These are phyloP conservation scores for Aspergillus sp. DNA, from an alignment of 2,329 filamentous ascomycete species.

Conservation along the genomic window DNA sequence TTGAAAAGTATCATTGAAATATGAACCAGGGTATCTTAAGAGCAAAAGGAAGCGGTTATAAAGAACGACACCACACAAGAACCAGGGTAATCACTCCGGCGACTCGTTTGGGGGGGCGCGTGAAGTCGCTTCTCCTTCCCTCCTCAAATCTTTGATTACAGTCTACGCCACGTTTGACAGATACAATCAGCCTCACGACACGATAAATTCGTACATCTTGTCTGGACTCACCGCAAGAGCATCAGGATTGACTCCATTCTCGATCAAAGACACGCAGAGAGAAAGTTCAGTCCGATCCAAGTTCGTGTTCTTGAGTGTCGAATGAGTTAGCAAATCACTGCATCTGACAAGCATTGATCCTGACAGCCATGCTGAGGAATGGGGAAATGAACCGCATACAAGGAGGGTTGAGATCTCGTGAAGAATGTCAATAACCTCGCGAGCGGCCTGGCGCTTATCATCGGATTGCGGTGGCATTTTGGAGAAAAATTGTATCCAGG, in stretches of 20 bases:
- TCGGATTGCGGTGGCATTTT: slow-evolving; percentile 44
- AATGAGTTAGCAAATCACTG: not conserved
- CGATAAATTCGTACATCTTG: not conserved
- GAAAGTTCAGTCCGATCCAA: slow-evolving; percentile 88
- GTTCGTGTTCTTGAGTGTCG: slow-evolving; percentile 74
- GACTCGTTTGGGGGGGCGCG: slow-evolving; percentile 23
- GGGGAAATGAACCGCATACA: slow-evolving; percentile 28
- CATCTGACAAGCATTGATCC: not conserved
- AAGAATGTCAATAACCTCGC: slow-evolving; percentile 53
- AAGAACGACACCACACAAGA: not conserved
- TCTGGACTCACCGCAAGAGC: slow-evolving; percentile 74
- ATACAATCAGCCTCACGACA: slow-evolving; percentile 3
- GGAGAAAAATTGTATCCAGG: not conserved
- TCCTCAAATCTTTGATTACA: slow-evolving; percentile 49
- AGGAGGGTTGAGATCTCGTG: slow-evolving; percentile 51
- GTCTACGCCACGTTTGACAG: slow-evolving; percentile 29
- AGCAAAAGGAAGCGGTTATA: slow-evolving; percentile 2
- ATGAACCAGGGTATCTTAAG: slow-evolving; percentile 18
- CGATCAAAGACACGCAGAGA: slow-evolving; percentile 93
- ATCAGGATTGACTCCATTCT: slow-evolving; percentile 95
- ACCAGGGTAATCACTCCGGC: slow-evolving; percentile 14
- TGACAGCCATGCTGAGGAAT: slow-evolving; percentile 9
- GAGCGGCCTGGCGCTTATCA: slow-evolving; percentile 50
- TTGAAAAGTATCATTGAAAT: slow-evolving; percentile 1
- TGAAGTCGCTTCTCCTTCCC: slow-evolving; percentile 35